A percentile compares a stretch with the other conserved stretches of the same genome.
Conservation (phyloP, 169 alveolate species). For the Amoebophrya sp. region DNA sequence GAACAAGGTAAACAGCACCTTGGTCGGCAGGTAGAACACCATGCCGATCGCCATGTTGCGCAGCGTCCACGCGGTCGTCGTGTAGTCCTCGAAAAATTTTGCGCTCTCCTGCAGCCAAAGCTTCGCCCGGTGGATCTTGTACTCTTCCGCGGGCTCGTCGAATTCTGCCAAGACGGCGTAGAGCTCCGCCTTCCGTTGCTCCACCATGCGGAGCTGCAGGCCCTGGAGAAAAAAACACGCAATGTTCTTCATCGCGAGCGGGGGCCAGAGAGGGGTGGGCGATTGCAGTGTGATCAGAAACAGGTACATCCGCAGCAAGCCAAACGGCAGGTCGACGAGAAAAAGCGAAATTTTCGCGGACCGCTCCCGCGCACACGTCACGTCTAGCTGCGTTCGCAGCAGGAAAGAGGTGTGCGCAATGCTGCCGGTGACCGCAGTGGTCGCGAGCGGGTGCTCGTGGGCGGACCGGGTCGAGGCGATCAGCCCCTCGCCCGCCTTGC, state of each 20-base stretch:
- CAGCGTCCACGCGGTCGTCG: too few relatives aligned
- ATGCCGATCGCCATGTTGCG: too few relatives aligned
- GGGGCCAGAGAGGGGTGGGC: background rate
- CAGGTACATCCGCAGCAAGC: background rate
- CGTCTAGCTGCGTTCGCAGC: background rate
- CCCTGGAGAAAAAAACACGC: background rate
- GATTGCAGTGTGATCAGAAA: background rate
- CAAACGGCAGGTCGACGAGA: background rate
- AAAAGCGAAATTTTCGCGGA: background rate
- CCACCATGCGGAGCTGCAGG: background rate
- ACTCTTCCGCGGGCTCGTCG: background rate
- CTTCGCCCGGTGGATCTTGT: background rate
- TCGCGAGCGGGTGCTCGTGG: too few relatives aligned
- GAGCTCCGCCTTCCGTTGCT: background rate
- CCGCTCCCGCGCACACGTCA: constrained; percentile 19
- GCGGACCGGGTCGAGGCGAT: too few relatives aligned
- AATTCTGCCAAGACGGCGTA: background rate
- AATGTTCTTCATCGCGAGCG: background rate
- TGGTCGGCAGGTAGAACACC: too few relatives aligned
- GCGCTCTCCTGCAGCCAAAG: background rate
- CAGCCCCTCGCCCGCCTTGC: too few relatives aligned
- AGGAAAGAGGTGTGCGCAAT: too few relatives aligned
- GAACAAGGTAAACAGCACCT: too few relatives aligned
- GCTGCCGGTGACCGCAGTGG: too few relatives aligned
- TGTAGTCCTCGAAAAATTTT: too few relatives aligned